Evolutionary conservation across 371 early-diverging fungal species (phyloP).

Genomic region (Chytridium lagenaria): DNA sequence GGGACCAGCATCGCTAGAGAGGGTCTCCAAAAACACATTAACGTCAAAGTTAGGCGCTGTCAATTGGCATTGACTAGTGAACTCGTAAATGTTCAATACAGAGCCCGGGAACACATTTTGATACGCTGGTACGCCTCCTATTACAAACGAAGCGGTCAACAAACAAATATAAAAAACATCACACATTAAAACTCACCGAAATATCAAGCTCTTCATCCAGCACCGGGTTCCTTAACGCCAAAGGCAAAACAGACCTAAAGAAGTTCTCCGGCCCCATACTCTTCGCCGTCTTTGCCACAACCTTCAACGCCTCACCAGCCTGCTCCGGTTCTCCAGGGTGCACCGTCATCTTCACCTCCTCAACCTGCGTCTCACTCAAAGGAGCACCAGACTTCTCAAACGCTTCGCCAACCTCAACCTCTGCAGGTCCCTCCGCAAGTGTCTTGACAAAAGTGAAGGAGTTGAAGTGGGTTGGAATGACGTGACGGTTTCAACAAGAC

Average conservation of each 20-base stretch:
- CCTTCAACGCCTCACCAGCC: neutral
- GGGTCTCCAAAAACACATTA: conserved; percentile 28
- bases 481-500: too few species aligned
- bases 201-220: conserved; percentile 18
- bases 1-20: conserved; percentile 10
- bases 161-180: neutral
- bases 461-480: too few species aligned
- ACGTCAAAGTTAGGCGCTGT: conserved; percentile 26
- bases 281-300: neutral
- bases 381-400: neutral
- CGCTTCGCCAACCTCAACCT: neutral
- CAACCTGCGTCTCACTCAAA: neutral
- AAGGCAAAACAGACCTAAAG: neutral
- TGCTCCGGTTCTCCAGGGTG: neutral
- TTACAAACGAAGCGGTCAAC: neutral
- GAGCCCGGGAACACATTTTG: conserved; percentile 5
- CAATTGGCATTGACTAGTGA: conserved; percentile 28
- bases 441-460: too few species aligned
- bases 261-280: neutral
- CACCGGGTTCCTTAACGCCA: neutral
- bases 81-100: conserved; percentile 23
- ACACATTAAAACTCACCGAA: neutral
- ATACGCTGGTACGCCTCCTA: conserved; percentile 23
- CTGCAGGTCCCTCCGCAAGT: neutral
- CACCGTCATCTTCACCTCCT: neutral